Percentiles rank a stretch among this genome's conserved stretches.
These are phyloP conservation scores for Suillus subalutaceus DNA, from an alignment of 768 basidiomycete species.

Conservation along the genomic window DNA sequence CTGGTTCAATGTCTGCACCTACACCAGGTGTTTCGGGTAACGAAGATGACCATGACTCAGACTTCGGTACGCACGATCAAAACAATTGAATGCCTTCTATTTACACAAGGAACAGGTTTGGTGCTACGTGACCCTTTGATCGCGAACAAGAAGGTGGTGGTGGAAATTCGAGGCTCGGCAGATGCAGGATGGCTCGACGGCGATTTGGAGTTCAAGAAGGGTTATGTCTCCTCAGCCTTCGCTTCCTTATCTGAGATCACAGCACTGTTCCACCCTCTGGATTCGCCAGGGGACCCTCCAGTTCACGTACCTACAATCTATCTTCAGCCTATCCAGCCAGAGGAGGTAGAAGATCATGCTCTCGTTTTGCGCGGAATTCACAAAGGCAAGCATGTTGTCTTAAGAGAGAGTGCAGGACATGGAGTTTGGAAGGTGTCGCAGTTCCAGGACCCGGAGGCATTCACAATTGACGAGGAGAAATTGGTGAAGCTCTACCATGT, in stretches of 20 bases:
- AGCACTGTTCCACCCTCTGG: slow-evolving; percentile 31
- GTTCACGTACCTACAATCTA: slow-evolving; percentile 44
- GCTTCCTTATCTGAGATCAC: slow-evolving; percentile 29
- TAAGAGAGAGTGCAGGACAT: slow-evolving; percentile 41
- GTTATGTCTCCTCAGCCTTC: slow-evolving; percentile 32
- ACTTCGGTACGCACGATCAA: slow-evolving; percentile 4
- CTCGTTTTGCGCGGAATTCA: slow-evolving; percentile 48
- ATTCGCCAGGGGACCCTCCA: slow-evolving; percentile 36
- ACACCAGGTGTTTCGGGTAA: slow-evolving; percentile 30
- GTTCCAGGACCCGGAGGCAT: slow-evolving; percentile 15
- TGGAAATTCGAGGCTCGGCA: slow-evolving; percentile 31
- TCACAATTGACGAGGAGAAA: slow-evolving; percentile 20
- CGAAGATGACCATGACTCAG: slow-evolving; percentile 30
- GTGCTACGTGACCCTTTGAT: slow-evolving; percentile 34
- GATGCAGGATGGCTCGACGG: slow-evolving; percentile 28
- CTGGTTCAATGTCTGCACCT: slow-evolving; percentile 29
- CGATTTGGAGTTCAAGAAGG: slow-evolving; percentile 30
- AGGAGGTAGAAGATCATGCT: slow-evolving; percentile 47
- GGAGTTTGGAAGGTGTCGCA: slow-evolving; percentile 27
- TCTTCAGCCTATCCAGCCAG: slow-evolving; percentile 44
- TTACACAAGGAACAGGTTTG: slow-evolving; percentile 31
- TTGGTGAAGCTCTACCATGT: slow-evolving; percentile 31
- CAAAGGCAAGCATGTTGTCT: slow-evolving; percentile 47
- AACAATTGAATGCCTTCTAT: slow-evolving; percentile 6
- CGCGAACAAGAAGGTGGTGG: slow-evolving; percentile 30